Evolutionary conservation across 2,329 filamentous ascomycete species (phyloP), one percentile per base, ranked within the genome.

Genomic region (Orbilia javanica): DNA sequence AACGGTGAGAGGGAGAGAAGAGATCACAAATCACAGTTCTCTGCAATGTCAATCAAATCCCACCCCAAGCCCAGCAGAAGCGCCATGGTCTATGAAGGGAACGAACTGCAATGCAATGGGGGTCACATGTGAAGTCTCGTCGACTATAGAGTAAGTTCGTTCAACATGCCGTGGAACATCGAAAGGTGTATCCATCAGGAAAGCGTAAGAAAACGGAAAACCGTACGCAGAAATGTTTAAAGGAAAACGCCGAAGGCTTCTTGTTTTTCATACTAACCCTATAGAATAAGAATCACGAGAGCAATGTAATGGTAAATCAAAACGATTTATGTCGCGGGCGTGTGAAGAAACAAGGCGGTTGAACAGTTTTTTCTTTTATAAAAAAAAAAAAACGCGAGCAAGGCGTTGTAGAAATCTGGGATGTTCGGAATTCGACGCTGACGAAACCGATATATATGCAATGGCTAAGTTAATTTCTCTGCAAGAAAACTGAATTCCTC

Each of bases 401-500:
- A 20, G 52, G 67, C 42, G 57, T 57, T 39, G 25, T 48, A 77
- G 62, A 27, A 31, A 57, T 20, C 13, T 48, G 44, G 44, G 18
- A 57, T 78, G 55, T 39, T 78, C 74, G 74, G 74, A 63, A 67
- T 68, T 72, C 74, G 74, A 78, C 74, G 52, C 74, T 67, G 74
- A 72, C 74, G 74, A 78, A 71, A 52, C 60, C 42, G 48, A 60
- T 57, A 66, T 57, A 66, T 66, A 60, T 73, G 69, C 36, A 48
- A 60, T 39, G 50, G 52, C 36, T 55, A 39, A 13, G 57, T 50
- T 29, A 67, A 52, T 44, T 48, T 4, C 39, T 63, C 74, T 68
- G 74, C 74, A 67, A 78, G 74, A 78, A 78, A 78, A 78, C 62
- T 72, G 62, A 78, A 78, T 78, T 78, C 74, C 74, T 78, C 74